Base-by-base conservation (phyloP, 2,329 filamentous ascomycete genomes). In the Paracamarosporium sp. region DNA sequence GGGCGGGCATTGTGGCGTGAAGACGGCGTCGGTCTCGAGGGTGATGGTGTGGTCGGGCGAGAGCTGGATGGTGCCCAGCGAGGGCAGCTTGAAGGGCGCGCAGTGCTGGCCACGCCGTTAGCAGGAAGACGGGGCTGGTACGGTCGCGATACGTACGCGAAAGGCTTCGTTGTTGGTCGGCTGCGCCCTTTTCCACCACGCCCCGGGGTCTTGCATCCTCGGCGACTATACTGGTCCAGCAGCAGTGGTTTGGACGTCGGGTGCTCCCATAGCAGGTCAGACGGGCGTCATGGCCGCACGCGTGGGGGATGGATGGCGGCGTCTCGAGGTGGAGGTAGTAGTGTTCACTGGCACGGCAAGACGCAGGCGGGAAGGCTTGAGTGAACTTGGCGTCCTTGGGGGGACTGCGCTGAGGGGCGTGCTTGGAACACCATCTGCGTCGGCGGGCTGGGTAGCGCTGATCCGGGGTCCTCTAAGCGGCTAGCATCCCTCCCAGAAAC, bases 81-180 rank as follows among this genome's bases (percentile, higher is more conserved):
- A 85, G 36, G 86, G 86, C 17, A 90, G 80, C 24, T 85, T 82
- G 68, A 88, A 86, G 27, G 87, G 86, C 20, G 85, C 86, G 69
- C 88, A 90, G 65, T 84, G 82, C 62, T 84, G 71, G 61, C 45
- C 25, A 17, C 22, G 31, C 15, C 9, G 67, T 75, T 61, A 74
- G 71, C 66, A 62, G 56, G 45, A 53, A 17, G 13, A 17, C 24
- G 20, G 27, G 30, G 28, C 35, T 13, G 17, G 47, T 24, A 56
- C 31, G 45, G 52, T 44, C 41, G 62, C 38, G 50, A 38, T 62
- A 70, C 73, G 66, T 66, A 76, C 73, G 53, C 50, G 50, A 53
- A 64, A 73, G 59, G 70, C 63, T 53, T 64, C 57, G 63, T 65
- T 71, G 62, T 63, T 59, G 60, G 73, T 71, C 57, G 71, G 68